Percentiles rank a stretch among this genome's conserved stretches.
These are phyloP conservation scores for Aspergillus tubingensis DNA, from an alignment of 2,329 filamentous ascomycete species.

Conservation along the genomic window DNA sequence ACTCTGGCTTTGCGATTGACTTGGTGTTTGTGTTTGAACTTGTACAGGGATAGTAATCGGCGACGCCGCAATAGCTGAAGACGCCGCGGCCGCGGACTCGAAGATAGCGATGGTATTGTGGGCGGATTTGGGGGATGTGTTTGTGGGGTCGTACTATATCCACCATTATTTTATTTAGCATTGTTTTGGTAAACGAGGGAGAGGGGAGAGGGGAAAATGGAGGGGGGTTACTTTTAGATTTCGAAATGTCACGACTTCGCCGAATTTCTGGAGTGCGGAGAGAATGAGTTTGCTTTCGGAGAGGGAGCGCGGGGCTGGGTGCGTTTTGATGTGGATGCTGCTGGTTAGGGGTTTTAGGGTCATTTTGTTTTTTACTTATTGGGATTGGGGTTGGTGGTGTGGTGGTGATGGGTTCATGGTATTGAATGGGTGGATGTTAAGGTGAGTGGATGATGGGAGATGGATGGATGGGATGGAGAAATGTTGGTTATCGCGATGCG, in stretches of 20 bases:
- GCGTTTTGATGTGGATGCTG: slow-evolving; percentile 36
- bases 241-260: slow-evolving; percentile 42
- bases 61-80: slow-evolving; percentile 35
- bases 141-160: slow-evolving; percentile 35
- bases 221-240: slow-evolving; percentile 36
- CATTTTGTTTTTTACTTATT: slow-evolving; percentile 10
- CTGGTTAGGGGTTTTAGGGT: slow-evolving; percentile 13
- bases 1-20: neutral
- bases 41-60: slow-evolving; percentile 13
- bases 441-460: neutral
- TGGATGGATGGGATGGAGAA: neutral
- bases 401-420: neutral
- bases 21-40: neutral
- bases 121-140: slow-evolving; percentile 22
- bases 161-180: neutral
- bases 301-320: slow-evolving; percentile 31
- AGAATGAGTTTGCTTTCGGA: slow-evolving; percentile 39
- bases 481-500: neutral
- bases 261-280: slow-evolving; percentile 43
- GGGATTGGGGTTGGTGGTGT: neutral
- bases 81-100: slow-evolving; percentile 37
- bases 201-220: neutral
- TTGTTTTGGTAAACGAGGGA: neutral
- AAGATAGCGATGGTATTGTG: slow-evolving; percentile 38
- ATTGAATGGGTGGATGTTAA: neutral